Percentiles rank a stretch among this genome's conserved stretches.
phyloP scores from a whole-genome alignment of 2,329 filamentous ascomycete genomes.

The Alternaria panax region DNA sequence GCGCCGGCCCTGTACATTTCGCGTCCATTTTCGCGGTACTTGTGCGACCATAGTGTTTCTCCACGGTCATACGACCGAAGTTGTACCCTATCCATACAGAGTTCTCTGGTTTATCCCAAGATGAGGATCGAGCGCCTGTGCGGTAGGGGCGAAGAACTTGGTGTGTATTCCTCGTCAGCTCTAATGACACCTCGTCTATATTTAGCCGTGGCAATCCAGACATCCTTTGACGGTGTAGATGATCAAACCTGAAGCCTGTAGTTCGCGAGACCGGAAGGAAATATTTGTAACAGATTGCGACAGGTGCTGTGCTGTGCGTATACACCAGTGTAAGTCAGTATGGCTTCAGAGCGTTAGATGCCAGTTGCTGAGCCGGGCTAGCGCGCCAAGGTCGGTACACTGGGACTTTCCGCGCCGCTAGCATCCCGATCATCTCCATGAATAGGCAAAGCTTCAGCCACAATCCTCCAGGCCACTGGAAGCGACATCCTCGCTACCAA shows the following conservation, averaged over 20 bases:
- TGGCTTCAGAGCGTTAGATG: not conserved
- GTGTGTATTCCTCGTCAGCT: not conserved
- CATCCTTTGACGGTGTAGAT: not conserved
- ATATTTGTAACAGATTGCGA: not conserved
- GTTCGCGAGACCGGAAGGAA: not conserved
- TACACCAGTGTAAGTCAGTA: not conserved
- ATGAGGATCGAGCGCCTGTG: not conserved
- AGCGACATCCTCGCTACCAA: not conserved
- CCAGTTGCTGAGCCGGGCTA: conserved; percentile 7
- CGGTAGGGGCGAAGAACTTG: not conserved
- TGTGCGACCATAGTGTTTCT: conserved; percentile 10
- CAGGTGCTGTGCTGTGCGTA: not conserved
- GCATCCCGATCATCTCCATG: not conserved
- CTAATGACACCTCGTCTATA: not conserved
- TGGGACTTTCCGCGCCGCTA: conserved; percentile 2
- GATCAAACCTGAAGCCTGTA: not conserved
- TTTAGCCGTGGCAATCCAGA: not conserved
- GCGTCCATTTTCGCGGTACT: not conserved
- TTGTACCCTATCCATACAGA: not conserved
- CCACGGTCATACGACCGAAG: conserved; percentile 11
- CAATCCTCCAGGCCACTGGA: not conserved
- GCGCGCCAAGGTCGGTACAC: conserved; percentile 6
- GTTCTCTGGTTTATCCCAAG: not conserved
- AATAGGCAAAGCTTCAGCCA: conserved; percentile 4
- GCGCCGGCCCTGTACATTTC: not conserved